Base-by-base conservation (phyloP, 2,329 filamentous ascomycete species). In the Fragosphaeria purpurea region DNA sequence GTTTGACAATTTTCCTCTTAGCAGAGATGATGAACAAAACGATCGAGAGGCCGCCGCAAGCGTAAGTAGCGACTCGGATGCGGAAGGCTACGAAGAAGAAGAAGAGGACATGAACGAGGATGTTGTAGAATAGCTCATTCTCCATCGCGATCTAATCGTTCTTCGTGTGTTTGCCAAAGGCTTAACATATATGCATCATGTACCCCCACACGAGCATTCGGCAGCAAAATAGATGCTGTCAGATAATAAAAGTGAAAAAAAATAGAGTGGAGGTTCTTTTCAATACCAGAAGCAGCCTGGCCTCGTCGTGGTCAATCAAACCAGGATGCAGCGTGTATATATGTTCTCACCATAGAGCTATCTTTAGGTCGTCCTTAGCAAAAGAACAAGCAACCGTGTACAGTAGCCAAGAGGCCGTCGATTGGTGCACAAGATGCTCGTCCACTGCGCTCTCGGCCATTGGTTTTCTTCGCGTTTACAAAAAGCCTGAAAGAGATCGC, bases 331-430 rank as follows among this genome's bases (percentile, higher is more conserved):
- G 22, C 22, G 22, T 22, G 22, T 22, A 22, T 22, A 22, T 22
- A 22, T 22, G 22, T 22, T 22, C 22, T 22, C 22, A 22, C 22
- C 22, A 22, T 22, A 22, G 22, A 22, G 22, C 22, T 22, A 22
- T 22, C 22, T 22, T 22, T 22, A 22, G 22, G 22, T 22, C 22
- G 22, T 22, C 22, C 22, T 22, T 22, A 22, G 22, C 22, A 22
- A 22, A 22, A 22, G 22, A 22, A 22, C 22, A 22, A 22, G 22
- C 22, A 22, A 22, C 22, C 22, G 22, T 22, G 22, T 22, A 22
- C 22, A 62, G 37, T 63, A 62, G 51, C 63, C 69, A 34, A 86
- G 67, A 42, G 65, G 65, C 13, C 67, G 49, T 41, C 66, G 60
- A 46, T 67, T 67, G 30, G 63, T 64, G 11, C 60, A 61, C 37